These are phyloP conservation scores for Fonsecaea monophora DNA, from an alignment of 2,329 filamentous ascomycete genomes.

Conservation along the genomic window DNA sequence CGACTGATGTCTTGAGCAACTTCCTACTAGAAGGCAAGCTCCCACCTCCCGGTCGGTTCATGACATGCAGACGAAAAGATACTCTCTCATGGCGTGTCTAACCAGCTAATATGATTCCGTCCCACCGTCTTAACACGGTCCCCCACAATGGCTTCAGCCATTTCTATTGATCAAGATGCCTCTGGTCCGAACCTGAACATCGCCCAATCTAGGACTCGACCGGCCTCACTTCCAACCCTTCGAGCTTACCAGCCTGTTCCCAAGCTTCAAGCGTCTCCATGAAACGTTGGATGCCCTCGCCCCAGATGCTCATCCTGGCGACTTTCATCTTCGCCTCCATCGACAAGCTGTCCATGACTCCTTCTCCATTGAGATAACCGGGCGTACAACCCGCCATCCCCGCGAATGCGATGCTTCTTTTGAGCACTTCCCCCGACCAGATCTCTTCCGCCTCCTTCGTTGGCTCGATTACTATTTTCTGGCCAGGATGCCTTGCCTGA, in stretches of 20 bases:
- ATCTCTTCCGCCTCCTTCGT: constrained; percentile 55
- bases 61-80: no score
- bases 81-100: no score
- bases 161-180: not conserved
- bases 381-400: constrained; percentile 60
- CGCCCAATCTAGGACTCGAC: not conserved
- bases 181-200: not conserved
- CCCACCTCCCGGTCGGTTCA: no score
- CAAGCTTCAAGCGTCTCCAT: constrained; percentile 38
- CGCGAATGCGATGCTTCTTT: constrained; percentile 50
- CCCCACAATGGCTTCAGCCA: not conserved
- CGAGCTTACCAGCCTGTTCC: constrained; percentile 44
- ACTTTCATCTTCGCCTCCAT: constrained; percentile 45
- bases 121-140: no score
- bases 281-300: constrained; percentile 46
- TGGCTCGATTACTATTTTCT: constrained; percentile 51
- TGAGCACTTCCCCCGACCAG: constrained; percentile 54
- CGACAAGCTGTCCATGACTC: constrained; percentile 39
- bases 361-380: constrained; percentile 60
- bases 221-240: constrained; percentile 32
- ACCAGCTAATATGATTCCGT: no score
- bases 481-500: constrained; percentile 36
- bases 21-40: no score
- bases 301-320: constrained; percentile 43
- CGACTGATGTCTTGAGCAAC: no score